Conservation (phyloP, 2,329 filamentous ascomycete species). For the Ophiostoma novo-ulmi region DNA sequence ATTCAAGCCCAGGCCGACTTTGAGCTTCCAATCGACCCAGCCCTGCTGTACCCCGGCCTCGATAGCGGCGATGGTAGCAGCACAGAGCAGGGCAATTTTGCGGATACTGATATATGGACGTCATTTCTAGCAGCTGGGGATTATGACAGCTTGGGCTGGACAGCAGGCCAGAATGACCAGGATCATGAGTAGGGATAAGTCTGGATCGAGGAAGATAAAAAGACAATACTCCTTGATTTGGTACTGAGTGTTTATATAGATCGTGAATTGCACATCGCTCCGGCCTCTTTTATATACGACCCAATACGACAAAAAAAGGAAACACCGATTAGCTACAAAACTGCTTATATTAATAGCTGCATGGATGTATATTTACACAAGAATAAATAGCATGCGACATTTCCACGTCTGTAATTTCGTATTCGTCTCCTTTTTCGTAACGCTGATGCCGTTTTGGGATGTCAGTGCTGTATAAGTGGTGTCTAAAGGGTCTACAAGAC, state of each 20-base stretch:
- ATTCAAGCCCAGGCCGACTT: not conserved
- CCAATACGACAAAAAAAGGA: not conserved
- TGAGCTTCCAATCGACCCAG: not conserved
- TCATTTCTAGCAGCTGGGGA: not conserved
- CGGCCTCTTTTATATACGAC: not conserved
- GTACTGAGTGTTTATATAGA: not conserved
- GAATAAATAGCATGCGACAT: not conserved
- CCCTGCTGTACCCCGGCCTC: not conserved
- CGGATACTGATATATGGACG: not conserved
- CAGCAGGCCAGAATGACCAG: not conserved
- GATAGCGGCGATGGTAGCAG: not conserved
- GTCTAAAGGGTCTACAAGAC: not conserved
- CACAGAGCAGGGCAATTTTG: not conserved
- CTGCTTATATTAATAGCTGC: not conserved
- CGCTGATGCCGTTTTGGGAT: not conserved
- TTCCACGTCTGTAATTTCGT: not conserved
- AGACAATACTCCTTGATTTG: not conserved
- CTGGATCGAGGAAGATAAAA: not conserved
- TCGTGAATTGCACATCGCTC: not conserved
- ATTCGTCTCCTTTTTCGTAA: not conserved
- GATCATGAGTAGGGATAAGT: not conserved
- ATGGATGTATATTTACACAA: not conserved
- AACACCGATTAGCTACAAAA: not conserved
- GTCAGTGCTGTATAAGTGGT: slow-evolving; percentile 1
- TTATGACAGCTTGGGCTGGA: not conserved